phyloP scores from a whole-genome alignment of 345 rosid species.

The Syzygium grande region DNA sequence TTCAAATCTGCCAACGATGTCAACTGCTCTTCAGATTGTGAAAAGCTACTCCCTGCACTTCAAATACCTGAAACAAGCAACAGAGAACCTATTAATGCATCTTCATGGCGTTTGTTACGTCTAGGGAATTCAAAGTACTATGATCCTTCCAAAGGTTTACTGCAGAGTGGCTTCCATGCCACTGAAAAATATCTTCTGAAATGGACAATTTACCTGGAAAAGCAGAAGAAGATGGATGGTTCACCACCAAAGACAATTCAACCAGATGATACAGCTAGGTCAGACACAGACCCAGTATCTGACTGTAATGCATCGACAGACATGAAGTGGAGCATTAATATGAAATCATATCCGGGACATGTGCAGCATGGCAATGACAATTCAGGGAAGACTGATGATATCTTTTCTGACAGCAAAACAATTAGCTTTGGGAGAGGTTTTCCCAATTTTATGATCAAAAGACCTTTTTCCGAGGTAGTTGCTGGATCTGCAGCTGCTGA shows the following conservation, averaged over 20 bases:
- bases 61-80: conserved; percentile 35
- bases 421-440: conserved; percentile 64
- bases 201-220: conserved; percentile 50
- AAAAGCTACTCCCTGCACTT: conserved; percentile 49
- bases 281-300: conserved; percentile 9
- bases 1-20: conserved; percentile 62
- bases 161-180: conserved; percentile 70
- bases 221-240: conserved; percentile 24
- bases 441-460: conserved; percentile 59
- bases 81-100: conserved; percentile 42
- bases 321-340: conserved; percentile 21
- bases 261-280: conserved; percentile 19
- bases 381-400: conserved; percentile 21
- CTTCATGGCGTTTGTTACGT: conserved; percentile 74
- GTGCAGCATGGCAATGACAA: conserved; percentile 22
- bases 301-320: conserved; percentile 17
- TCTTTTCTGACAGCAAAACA: conserved; percentile 26
- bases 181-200: conserved; percentile 52
- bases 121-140: conserved; percentile 65
- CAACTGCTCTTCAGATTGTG: conserved; percentile 60
- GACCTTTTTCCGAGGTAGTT: conserved; percentile 85
- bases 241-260: conserved; percentile 5
- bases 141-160: conserved; percentile 64
- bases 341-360: conserved; percentile 11
- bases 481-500: conserved; percentile 59